Evolutionary conservation across 352 stramenopile genomes (phyloP).

Genomic region (Aphanomyces euteiches): DNA sequence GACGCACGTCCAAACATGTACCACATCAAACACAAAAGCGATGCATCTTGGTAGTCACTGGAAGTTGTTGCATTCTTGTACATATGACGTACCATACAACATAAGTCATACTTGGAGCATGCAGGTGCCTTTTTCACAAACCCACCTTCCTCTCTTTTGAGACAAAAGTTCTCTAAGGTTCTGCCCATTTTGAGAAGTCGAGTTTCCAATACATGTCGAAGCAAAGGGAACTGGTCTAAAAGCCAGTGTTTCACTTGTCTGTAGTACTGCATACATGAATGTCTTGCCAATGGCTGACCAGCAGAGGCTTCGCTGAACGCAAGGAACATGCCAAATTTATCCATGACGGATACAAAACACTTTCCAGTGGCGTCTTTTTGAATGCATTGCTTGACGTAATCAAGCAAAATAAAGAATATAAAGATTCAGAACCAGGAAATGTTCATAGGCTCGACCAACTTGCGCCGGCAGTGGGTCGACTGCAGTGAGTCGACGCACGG

Average conservation of each 20-base stretch:
- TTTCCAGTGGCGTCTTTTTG: no score
- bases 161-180: conserved; percentile 28
- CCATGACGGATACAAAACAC: no score
- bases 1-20: conserved; percentile 41
- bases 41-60: conserved; percentile 39
- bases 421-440: no score
- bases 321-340: no score
- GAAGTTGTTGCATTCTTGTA: conserved; percentile 28
- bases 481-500: no score
- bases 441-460: no score
- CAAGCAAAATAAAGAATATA: no score
- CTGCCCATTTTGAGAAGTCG: conserved; percentile 12
- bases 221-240: conserved; percentile 29
- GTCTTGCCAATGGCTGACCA: conserved; percentile 31
- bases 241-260: conserved; percentile 13
- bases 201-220: conserved; percentile 7
- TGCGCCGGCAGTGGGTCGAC: no score
- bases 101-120: conserved; percentile 37
- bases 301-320: conserved; percentile 31
- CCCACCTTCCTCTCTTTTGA: conserved; percentile 29
- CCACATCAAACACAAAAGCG: conserved; percentile 37
- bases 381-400: no score
- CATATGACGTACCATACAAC: conserved; percentile 31
- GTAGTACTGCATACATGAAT: conserved; percentile 26
- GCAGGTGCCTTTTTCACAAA: conserved; percentile 38